Evolutionary conservation across 208 protist genomes (phyloP).

Genomic region (Porcisia deanei): DNA sequence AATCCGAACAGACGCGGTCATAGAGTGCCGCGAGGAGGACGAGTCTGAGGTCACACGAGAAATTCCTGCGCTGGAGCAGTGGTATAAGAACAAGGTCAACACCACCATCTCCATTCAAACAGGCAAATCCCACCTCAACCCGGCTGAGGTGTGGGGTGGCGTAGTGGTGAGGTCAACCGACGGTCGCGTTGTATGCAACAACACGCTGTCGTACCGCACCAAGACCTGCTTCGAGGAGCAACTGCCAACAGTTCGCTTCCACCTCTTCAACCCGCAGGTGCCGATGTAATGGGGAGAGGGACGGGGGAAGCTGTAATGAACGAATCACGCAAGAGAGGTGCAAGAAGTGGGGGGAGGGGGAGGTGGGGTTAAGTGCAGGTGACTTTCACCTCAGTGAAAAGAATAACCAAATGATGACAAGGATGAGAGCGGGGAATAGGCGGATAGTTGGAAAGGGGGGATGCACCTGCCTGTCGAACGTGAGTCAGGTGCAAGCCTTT

Average conservation of each 20-base stretch:
- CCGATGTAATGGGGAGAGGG: conserved; percentile 6
- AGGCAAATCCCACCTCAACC: conserved; percentile 60
- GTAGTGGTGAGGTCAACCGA: conserved; percentile 70
- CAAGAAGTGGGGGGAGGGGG: not conserved
- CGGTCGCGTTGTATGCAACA: conserved; percentile 89
- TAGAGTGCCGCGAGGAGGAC: conserved; percentile 81
- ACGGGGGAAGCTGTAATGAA: not conserved
- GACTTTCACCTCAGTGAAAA: not conserved
- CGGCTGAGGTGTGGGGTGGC: conserved; percentile 78
- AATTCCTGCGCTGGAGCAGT: conserved; percentile 57
- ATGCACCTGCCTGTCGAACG: too few species aligned
- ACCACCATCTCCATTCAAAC: conserved; percentile 46
- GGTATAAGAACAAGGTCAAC: conserved; percentile 68
- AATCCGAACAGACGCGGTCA: conserved; percentile 69
- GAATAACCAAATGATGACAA: not conserved
- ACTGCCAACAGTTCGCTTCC: conserved; percentile 87
- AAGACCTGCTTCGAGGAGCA: conserved; percentile 87
- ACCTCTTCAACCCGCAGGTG: conserved; percentile 82
- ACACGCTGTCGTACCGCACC: conserved; percentile 84
- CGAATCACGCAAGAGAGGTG: not conserved
- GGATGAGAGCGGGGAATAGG: not conserved
- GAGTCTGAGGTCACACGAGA: conserved; percentile 43
- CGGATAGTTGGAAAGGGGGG: not conserved
- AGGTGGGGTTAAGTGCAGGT: not conserved
- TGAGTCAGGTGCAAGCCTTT: too few species aligned